Percentiles rank a stretch among this genome's conserved stretches.
These are phyloP conservation scores for Aphanomyces euteiches DNA, from an alignment of 352 stramenopile genomes.

Conservation along the genomic window DNA sequence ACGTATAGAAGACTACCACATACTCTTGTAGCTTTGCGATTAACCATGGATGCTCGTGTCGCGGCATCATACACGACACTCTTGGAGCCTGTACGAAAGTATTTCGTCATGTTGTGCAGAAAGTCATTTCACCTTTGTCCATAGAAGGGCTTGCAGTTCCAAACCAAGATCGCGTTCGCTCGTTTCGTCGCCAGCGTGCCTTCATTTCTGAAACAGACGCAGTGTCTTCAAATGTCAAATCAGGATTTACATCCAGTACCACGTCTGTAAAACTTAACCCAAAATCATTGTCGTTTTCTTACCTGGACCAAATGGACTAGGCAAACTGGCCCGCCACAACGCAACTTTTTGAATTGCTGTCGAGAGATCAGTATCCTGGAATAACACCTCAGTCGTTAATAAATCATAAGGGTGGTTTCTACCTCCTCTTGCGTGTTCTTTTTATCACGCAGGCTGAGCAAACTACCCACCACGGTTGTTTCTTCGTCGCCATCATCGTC, in stretches of 20 bases:
- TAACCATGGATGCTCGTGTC: not conserved
- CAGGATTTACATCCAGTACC: slow-evolving; percentile 8
- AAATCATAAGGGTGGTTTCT: not conserved
- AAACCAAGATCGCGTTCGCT: slow-evolving; percentile 29
- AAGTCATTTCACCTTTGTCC: slow-evolving; percentile 5
- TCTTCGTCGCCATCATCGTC: slow-evolving; percentile 75
- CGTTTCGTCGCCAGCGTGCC: slow-evolving; percentile 23
- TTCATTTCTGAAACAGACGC: slow-evolving; percentile 26
- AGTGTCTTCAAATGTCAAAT: slow-evolving; percentile 27
- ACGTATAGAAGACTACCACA: not conserved
- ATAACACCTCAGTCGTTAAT: not conserved
- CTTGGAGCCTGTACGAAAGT: not conserved
- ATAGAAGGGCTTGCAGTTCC: not conserved
- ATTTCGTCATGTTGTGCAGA: not conserved
- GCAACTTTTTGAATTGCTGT: slow-evolving; percentile 70
- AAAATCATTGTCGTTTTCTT: not conserved
- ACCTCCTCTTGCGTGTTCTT: slow-evolving; percentile 29
- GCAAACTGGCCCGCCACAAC: slow-evolving; percentile 71
- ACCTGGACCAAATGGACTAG: slow-evolving; percentile 30
- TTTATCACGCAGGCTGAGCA: slow-evolving; percentile 61
- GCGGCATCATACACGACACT: slow-evolving; percentile 17
- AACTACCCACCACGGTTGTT: slow-evolving; percentile 71
- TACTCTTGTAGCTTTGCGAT: slow-evolving; percentile 2
- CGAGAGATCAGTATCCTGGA: slow-evolving; percentile 40
- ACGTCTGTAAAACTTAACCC: not conserved